Base-by-base conservation (phyloP, 164 flowering plant species). In the Saururus chinensis region DNA sequence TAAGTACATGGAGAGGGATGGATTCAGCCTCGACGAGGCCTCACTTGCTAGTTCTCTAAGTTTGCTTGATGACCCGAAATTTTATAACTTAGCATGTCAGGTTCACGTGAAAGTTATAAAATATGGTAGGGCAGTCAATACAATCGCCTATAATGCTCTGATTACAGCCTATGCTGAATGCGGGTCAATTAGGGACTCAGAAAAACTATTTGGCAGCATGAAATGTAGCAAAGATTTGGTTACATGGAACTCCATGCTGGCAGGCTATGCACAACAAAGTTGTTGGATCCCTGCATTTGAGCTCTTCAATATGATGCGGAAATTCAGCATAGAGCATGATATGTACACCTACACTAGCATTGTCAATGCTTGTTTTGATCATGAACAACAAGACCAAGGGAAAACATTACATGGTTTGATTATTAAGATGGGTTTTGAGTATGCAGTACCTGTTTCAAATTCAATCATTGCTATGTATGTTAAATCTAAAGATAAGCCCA, bases 181-280 rank as follows among this genome's bases (percentile, higher is more conserved):
- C 70, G 85, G 86, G 21, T 79, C 85, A 40, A 55, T 89, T 30
- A 73, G 66, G 37, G 81, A 81, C 68, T 81, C 92, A 0, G 59
- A 74, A 65, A 74, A 54, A 53, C 68, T 85, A 51, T 92, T 89
- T 73, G 69, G 72, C 59, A 51, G 70, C 51, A 69, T 74, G 58
- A 62, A 51, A 65, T 80, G 60, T 23, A 23, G 26, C 4, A 71
- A 71, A 22, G 95, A 92, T 75, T 64, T 83, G 65, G 92, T 92
- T 48, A 77, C 90, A 4, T 87, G 87, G 88, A 92, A 89, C 64
- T 80, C 95, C 21, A 85, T 89, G 92, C 60, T 92, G 4, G 87
- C 84, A 1, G 92, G 90, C 55, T 89, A 77, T 72, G 73, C 79
- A 16, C 63, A 58, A 10, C 80, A 81, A 70, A 64, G 67, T 59